Evolutionary conservation across 2,329 filamentous ascomycete species (phyloP).

Genomic region (Venturia aucupariae): DNA sequence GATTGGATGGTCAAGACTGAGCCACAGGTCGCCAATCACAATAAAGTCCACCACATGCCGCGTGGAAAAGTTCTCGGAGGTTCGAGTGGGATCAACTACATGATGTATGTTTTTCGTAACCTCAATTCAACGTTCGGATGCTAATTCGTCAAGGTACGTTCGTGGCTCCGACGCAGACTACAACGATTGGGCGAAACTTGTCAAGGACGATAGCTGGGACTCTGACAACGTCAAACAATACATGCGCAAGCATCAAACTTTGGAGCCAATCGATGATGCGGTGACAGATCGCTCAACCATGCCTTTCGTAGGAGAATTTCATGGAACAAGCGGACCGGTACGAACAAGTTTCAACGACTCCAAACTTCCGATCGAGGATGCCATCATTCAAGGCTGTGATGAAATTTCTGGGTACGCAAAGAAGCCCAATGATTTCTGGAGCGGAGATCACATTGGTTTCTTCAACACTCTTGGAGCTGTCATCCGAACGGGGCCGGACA

Average conservation of each 20-base stretch:
- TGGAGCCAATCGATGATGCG: constrained; percentile 24
- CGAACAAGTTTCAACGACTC: constrained; percentile 28
- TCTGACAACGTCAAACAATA: constrained; percentile 40
- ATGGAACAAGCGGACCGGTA: constrained; percentile 27
- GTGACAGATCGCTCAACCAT: constrained; percentile 22
- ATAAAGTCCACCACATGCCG: neutral
- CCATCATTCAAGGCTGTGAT: constrained; percentile 21
- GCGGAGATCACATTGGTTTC: constrained; percentile 29
- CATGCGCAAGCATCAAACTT: constrained; percentile 30
- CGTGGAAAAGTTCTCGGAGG: constrained; percentile 3
- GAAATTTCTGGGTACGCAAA: constrained; percentile 21
- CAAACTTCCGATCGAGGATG: constrained; percentile 20
- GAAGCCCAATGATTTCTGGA: constrained; percentile 29
- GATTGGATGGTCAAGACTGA: constrained; percentile 8
- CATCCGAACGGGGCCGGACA: constrained; percentile 15
- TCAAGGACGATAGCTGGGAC: constrained; percentile 35
- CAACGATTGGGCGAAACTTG: constrained; percentile 36
- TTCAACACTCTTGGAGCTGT: constrained; percentile 25
- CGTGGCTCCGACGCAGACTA: constrained; percentile 38
- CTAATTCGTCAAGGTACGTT: constrained; percentile 26
- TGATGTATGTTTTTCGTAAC: neutral
- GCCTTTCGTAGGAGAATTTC: constrained; percentile 26
- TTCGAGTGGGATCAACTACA: constrained; percentile 12
- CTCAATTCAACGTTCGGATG: neutral
- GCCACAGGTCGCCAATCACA: constrained; percentile 3